Evolutionary conservation across 78 protist genomes (phyloP).

Genomic region (Dictyostelium purpureum): DNA sequence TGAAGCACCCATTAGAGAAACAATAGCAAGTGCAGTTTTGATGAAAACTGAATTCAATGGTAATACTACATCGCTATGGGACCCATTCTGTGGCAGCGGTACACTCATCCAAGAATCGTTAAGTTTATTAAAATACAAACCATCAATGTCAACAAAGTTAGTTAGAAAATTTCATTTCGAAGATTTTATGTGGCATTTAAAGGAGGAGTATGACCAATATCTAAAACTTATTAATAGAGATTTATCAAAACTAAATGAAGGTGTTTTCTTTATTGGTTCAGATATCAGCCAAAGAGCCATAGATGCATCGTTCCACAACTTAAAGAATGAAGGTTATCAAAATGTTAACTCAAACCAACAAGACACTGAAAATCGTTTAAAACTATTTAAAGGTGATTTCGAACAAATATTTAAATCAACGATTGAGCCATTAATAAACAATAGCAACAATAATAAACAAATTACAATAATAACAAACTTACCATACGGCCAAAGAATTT

Average conservation of each 20-base stretch:
- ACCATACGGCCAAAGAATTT: conserved; percentile 55
- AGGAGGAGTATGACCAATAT: neutral
- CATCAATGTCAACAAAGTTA: neutral
- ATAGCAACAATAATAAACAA: neutral
- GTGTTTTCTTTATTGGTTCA: conserved; percentile 10
- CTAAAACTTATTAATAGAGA: neutral
- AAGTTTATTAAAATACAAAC: neutral
- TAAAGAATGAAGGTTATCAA: neutral
- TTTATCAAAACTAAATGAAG: neutral
- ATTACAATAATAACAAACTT: conserved; percentile 47
- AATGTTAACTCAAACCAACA: neutral
- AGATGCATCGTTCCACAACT: conserved; percentile 9
- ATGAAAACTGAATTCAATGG: neutral
- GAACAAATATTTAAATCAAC: neutral
- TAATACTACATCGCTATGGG: conserved; percentile 13
- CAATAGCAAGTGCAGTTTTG: conserved; percentile 34
- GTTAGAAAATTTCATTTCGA: neutral
- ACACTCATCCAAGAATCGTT: conserved; percentile 36
- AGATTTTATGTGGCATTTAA: neutral
- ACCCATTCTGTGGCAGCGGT: conserved; percentile 52
- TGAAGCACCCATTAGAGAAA: conserved; percentile 71
- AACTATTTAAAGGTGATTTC: conserved; percentile 19
- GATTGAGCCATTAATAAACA: neutral
- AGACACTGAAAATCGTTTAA: neutral
- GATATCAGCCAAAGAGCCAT: conserved; percentile 43